Evolutionary conservation across 2,329 filamentous ascomycete genomes (phyloP).

Genomic region (Pseudogymnoascus sp.): DNA sequence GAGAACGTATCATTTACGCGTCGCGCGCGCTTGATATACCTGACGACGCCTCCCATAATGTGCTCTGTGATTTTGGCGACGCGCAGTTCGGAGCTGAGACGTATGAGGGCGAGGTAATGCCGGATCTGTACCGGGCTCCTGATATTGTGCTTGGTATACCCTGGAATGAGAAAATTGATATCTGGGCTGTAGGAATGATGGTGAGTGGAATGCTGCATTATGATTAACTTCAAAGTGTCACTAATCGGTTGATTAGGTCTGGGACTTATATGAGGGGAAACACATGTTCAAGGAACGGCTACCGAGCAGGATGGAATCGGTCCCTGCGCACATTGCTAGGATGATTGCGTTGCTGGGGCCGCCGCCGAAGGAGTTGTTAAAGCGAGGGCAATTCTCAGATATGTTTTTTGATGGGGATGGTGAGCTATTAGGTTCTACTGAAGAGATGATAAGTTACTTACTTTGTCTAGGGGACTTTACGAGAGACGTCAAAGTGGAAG

Average conservation of each 20-base stretch:
- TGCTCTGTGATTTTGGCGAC: slow-evolving; percentile 30
- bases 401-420: slow-evolving; percentile 16
- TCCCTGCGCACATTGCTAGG: slow-evolving; percentile 35
- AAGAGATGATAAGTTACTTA: neutral
- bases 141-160: slow-evolving; percentile 22
- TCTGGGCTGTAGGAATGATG: slow-evolving; percentile 26
- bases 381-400: neutral
- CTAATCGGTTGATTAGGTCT: slow-evolving; percentile 9
- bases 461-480: slow-evolving; percentile 15
- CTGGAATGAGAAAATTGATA: slow-evolving; percentile 25
- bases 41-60: slow-evolving; percentile 15
- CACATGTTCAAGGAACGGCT: slow-evolving; percentile 16
- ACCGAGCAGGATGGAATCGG: slow-evolving; percentile 24
- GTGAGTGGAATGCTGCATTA: slow-evolving; percentile 16
- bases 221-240: neutral
- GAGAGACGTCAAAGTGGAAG: slow-evolving; percentile 12
- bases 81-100: slow-evolving; percentile 17
- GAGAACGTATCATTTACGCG: slow-evolving; percentile 27
- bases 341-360: slow-evolving; percentile 39
- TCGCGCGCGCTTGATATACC: slow-evolving; percentile 22
- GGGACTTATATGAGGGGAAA: slow-evolving; percentile 17
- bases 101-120: slow-evolving; percentile 22
- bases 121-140: slow-evolving; percentile 24
- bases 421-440: neutral
- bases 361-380: slow-evolving; percentile 31